Percentiles rank a stretch among this genome's conserved stretches.
Conservation (phyloP, 805 yeast species). For the Myxozyma nipponensis region DNA sequence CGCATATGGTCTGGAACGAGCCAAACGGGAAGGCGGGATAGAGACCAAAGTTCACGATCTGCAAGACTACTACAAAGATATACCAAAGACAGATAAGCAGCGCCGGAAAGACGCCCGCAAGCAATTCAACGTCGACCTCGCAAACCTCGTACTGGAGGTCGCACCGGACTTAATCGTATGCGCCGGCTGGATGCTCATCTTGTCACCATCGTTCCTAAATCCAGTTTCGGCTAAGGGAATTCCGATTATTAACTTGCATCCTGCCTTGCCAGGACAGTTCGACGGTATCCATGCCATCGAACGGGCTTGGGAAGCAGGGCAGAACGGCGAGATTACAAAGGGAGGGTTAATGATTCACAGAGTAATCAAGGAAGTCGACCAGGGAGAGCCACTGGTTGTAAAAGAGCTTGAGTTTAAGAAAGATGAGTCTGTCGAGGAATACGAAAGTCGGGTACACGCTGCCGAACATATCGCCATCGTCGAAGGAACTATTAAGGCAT, state of each 20-base stretch:
- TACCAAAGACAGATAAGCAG: constrained; percentile 63
- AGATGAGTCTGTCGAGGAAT: constrained; percentile 72
- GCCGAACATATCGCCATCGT: constrained; percentile 90
- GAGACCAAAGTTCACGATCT: constrained; percentile 69
- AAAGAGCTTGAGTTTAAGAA: constrained; percentile 67
- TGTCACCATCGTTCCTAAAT: constrained; percentile 69
- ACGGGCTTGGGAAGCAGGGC: constrained; percentile 94
- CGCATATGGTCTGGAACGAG: constrained; percentile 88
- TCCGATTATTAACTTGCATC: constrained; percentile 89
- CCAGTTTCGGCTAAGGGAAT: constrained; percentile 59
- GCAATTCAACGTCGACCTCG: constrained; percentile 73
- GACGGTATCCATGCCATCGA: constrained; percentile 98
- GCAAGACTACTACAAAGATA: constrained; percentile 66
- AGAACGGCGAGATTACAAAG: constrained; percentile 64
- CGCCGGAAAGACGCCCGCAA: constrained; percentile 61
- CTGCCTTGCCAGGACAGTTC: constrained; percentile 95
- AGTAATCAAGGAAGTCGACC: constrained; percentile 94
- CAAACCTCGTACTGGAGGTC: constrained; percentile 57
- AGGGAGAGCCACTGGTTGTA: constrained; percentile 84
- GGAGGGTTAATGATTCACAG: constrained; percentile 97
- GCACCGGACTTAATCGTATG: constrained; percentile 87
- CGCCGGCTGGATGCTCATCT: constrained; percentile 97
- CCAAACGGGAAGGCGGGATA: constrained; percentile 60
- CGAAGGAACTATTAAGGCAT: constrained; percentile 73
- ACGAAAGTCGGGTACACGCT: constrained; percentile 77